Conservation (phyloP, 2,329 filamentous ascomycete species). For the Colletotrichum kahawae region DNA sequence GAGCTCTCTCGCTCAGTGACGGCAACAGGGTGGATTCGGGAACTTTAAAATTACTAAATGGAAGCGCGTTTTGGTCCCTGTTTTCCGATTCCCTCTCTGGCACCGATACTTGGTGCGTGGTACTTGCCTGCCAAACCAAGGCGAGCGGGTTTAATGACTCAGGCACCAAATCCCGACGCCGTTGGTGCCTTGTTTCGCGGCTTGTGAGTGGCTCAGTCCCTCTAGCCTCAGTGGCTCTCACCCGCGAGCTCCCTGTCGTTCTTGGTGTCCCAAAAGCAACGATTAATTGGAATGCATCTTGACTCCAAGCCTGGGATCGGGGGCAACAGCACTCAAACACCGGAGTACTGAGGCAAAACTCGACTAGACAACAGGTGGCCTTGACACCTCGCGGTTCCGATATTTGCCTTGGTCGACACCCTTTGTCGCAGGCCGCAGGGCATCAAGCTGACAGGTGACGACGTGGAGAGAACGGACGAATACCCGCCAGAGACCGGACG, state of each 20-base stretch:
- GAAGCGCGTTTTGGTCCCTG: not conserved
- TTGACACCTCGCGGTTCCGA: not conserved
- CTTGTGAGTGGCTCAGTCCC: constrained; percentile 14
- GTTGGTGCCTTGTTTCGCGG: not conserved
- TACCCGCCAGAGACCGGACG: not conserved
- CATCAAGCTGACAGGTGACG: not conserved
- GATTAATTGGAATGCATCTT: constrained; percentile 14
- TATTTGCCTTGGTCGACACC: not conserved
- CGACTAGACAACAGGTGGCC: not conserved
- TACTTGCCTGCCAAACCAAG: not conserved
- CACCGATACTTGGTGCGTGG: not conserved
- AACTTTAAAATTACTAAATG: constrained; percentile 19
- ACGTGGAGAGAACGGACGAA: not conserved
- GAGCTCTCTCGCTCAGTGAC: constrained; percentile 14
- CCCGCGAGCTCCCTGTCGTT: not conserved
- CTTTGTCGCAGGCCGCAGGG: not conserved
- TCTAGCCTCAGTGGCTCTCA: constrained; percentile 22
- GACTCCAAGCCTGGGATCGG: not conserved
- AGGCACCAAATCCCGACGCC: constrained; percentile 9
- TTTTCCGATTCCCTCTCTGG: not conserved
- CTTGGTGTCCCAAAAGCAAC: not conserved
- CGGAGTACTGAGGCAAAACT: not conserved
- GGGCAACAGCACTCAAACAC: not conserved
- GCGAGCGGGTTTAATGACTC: constrained; percentile 7
- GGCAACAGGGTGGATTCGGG: constrained; percentile 20